A percentile compares a stretch with the other conserved stretches of the same genome.
Evolutionary conservation across 495 filamentous ascomycete genomes (phyloP).

Genomic region (Neurospora intermedia): DNA sequence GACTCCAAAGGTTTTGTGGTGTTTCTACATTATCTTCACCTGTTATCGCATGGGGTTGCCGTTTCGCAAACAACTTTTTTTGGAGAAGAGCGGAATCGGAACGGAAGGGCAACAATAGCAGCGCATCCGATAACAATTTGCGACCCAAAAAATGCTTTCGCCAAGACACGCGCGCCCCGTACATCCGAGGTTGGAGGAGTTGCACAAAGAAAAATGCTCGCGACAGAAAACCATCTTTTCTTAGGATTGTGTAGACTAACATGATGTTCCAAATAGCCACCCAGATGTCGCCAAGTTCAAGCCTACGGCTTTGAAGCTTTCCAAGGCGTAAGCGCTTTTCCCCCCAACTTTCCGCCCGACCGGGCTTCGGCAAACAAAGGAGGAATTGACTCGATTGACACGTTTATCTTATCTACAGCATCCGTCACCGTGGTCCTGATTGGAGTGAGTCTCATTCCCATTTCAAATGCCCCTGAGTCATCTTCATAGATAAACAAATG

Average conservation of each 20-base stretch:
- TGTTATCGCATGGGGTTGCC: not conserved
- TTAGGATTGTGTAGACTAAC: slow-evolving; percentile 4
- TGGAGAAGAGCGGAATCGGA: not conserved
- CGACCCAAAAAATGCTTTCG: slow-evolving; percentile 9
- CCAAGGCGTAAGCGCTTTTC: slow-evolving; percentile 66
- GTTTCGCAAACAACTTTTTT: slow-evolving; percentile 3
- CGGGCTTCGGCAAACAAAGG: not conserved
- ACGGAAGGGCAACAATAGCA: slow-evolving; percentile 22
- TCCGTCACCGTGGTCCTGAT: slow-evolving; percentile 94
- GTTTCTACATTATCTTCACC: not conserved
- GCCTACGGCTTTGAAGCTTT: slow-evolving; percentile 88
- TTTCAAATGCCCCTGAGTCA: slow-evolving; percentile 11
- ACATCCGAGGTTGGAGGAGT: not conserved
- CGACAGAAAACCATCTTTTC: not conserved
- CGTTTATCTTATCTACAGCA: slow-evolving; percentile 42
- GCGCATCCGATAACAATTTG: not conserved
- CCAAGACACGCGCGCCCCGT: slow-evolving; percentile 1
- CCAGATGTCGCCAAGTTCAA: slow-evolving; percentile 96
- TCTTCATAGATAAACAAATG: slow-evolving; percentile 2
- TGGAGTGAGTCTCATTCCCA: slow-evolving; percentile 64
- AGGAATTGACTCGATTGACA: slow-evolving; percentile 25
- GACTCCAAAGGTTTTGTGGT: slow-evolving; percentile 2
- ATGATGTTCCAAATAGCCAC: slow-evolving; percentile 46
- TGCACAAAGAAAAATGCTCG: not conserved
- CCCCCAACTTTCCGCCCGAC: slow-evolving; percentile 2